A percentile compares a stretch with the other conserved stretches of the same genome.
phyloP scores from a whole-genome alignment of 2,329 filamentous ascomycete genomes.

The Calonectria montana region DNA sequence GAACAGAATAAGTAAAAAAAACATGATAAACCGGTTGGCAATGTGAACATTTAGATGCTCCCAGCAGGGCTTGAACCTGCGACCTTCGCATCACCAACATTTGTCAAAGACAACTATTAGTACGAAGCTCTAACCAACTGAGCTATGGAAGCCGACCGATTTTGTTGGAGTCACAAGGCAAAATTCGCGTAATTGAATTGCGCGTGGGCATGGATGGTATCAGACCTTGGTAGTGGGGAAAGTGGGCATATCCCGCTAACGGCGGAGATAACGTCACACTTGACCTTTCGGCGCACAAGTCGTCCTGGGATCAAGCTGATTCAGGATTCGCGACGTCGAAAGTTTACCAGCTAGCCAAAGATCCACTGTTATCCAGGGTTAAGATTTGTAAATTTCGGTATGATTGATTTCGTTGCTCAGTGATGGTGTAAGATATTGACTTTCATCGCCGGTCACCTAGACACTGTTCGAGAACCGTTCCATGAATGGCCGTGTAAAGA shows the following conservation, averaged over 20 bases:
- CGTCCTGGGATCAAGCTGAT: neutral
- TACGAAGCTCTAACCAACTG: constrained; percentile 46
- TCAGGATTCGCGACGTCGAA: neutral
- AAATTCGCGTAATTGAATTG: neutral
- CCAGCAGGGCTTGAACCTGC: constrained; percentile 45
- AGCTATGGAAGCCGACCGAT: constrained; percentile 43
- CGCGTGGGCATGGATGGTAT: neutral
- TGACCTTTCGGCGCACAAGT: neutral
- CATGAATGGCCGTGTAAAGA: neutral
- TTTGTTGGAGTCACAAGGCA: neutral
- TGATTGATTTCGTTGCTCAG: neutral
- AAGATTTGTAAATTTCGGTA: neutral
- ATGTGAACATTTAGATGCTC: constrained; percentile 32
- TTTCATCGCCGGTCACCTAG: neutral
- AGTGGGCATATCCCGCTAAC: neutral
- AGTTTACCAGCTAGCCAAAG: neutral
- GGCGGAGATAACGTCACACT: neutral
- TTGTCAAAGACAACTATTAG: constrained; percentile 38
- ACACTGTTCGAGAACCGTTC: neutral
- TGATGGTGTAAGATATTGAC: neutral
- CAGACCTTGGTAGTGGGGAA: neutral
- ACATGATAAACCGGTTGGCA: constrained; percentile 29
- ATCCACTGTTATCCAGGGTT: neutral
- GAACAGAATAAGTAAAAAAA: constrained; percentile 5
- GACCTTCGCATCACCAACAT: constrained; percentile 41